Evolutionary conservation across 805 yeast species (phyloP).

Genomic region (Sungouiella blattae): DNA sequence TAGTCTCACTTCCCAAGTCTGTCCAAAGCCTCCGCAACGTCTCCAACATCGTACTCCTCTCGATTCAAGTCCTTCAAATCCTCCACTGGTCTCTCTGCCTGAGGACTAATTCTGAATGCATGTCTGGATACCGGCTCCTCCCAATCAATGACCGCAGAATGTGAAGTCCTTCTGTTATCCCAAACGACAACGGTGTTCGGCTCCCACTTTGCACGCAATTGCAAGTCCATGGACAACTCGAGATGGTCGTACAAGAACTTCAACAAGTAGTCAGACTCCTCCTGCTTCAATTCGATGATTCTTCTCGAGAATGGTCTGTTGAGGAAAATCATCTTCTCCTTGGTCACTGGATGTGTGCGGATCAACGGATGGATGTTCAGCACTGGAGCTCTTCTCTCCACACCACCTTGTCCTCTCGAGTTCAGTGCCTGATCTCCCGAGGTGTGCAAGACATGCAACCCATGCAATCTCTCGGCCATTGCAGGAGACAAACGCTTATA

Average conservation of each 20-base stretch:
- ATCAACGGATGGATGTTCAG: conserved; percentile 66
- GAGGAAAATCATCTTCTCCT: conserved; percentile 54
- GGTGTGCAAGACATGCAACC: conserved; percentile 66
- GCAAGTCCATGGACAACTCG: conserved; percentile 54
- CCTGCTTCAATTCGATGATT: conserved; percentile 68
- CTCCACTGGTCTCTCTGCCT: conserved; percentile 67
- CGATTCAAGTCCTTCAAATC: conserved; percentile 35
- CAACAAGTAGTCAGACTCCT: conserved; percentile 63
- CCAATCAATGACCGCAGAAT: conserved; percentile 72
- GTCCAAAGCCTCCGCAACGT: conserved; percentile 12
- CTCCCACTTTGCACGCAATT: conserved; percentile 69
- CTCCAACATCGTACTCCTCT: conserved; percentile 15
- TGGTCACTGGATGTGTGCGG: conserved; percentile 70
- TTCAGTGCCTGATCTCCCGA: conserved; percentile 66
- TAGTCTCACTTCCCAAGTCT: conserved; percentile 1
- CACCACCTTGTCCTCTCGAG: conserved; percentile 52
- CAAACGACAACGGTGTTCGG: conserved; percentile 68
- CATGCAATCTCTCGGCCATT: conserved; percentile 54
- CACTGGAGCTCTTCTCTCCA: conserved; percentile 62
- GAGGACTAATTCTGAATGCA: conserved; percentile 69
- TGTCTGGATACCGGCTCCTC: conserved; percentile 59
- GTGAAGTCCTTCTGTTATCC: conserved; percentile 74
- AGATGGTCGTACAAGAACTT: conserved; percentile 54
- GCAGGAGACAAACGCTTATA: conserved; percentile 67
- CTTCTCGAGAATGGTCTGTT: conserved; percentile 61